Conservation (phyloP, 768 basidiomycete species). For the Termitomyces sp. region DNA sequence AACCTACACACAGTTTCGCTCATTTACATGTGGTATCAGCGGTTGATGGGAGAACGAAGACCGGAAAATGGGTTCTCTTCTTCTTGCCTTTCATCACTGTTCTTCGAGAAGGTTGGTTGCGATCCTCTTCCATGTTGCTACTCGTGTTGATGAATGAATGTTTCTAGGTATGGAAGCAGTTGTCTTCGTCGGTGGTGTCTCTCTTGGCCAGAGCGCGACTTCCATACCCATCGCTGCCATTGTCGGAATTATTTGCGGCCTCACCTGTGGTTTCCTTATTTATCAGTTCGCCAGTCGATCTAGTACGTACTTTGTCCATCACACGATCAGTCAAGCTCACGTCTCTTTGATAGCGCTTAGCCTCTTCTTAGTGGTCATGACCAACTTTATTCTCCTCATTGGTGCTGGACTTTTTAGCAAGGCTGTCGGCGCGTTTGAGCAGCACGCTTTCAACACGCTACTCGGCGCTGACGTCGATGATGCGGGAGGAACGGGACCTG, state of each 20-base stretch:
- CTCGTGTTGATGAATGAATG: not conserved
- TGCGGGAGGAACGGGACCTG: slow-evolving; percentile 69
- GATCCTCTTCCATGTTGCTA: not conserved
- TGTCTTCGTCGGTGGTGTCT: slow-evolving; percentile 91
- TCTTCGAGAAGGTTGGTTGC: slow-evolving; percentile 71
- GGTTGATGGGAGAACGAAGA: slow-evolving; percentile 42
- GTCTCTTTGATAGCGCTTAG: slow-evolving; percentile 51
- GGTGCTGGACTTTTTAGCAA: slow-evolving; percentile 91
- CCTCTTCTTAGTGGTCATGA: slow-evolving; percentile 89
- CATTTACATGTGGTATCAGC: slow-evolving; percentile 23
- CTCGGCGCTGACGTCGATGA: slow-evolving; percentile 77
- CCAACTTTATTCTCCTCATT: slow-evolving; percentile 88
- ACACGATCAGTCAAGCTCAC: not conserved
- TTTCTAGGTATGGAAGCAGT: slow-evolving; percentile 77
- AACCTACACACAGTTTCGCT: not conserved
- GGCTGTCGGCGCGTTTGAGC: slow-evolving; percentile 69
- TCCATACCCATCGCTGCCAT: slow-evolving; percentile 91
- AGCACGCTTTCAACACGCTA: slow-evolving; percentile 58
- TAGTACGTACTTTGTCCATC: slow-evolving; percentile 36
- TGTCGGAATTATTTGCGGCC: slow-evolving; percentile 76
- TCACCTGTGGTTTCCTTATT: slow-evolving; percentile 69
- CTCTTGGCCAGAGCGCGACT: slow-evolving; percentile 75
- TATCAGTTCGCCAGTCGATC: slow-evolving; percentile 77
- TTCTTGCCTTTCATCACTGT: slow-evolving; percentile 89
- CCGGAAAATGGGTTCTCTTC: slow-evolving; percentile 86